Evolutionary conservation across 2,329 filamentous ascomycete genomes (phyloP), one percentile per base, ranked within the genome.

Genomic region (Talaromyces sp.): DNA sequence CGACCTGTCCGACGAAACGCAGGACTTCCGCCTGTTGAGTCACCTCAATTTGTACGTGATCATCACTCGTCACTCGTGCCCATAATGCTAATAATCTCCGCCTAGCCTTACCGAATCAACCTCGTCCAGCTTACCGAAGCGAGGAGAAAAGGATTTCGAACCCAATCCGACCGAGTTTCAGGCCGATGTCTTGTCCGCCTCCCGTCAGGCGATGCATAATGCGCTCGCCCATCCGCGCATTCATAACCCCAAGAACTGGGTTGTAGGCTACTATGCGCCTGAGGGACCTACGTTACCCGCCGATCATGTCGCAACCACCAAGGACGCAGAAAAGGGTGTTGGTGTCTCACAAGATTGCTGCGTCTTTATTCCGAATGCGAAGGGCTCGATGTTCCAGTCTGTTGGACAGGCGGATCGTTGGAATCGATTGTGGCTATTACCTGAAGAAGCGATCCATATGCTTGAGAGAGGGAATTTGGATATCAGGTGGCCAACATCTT

Each of bases 141-240:
- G 91, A 58, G 94, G 94, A 55, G 91, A 96, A 71, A 99, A 99
- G 73, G 94, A 99, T 76, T 99, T 97, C 71, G 94, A 97, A 75
- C 87, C 89, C 24, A 91, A 97, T 74, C 89, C 90, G 43, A 97
- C 94, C 2, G 83, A 84, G 29, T 85, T 89, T 29, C 94, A 99
- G 73, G 85, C 87, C 60, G 81, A 83, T 51, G 84, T 87, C 8
- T 85, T 99, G 47, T 88, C 91, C 66, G 84, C 89, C 42, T 96
- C 91, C 57, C 86, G 93, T 49, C 81, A 83, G 62, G 93, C 92
- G 17, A 94, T 99, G 88, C 89, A 96, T 72, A 86, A 91, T 63
- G 92, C 93, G 2, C 81, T 97, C 50, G 82, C 85, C 47, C 88
- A 88, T 70, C 88, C 89, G 44, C 84, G 93, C 45, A 79, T 88